Conservation (phyloP, 2,329 filamentous ascomycete species). For the Epichloe bromicola region DNA sequence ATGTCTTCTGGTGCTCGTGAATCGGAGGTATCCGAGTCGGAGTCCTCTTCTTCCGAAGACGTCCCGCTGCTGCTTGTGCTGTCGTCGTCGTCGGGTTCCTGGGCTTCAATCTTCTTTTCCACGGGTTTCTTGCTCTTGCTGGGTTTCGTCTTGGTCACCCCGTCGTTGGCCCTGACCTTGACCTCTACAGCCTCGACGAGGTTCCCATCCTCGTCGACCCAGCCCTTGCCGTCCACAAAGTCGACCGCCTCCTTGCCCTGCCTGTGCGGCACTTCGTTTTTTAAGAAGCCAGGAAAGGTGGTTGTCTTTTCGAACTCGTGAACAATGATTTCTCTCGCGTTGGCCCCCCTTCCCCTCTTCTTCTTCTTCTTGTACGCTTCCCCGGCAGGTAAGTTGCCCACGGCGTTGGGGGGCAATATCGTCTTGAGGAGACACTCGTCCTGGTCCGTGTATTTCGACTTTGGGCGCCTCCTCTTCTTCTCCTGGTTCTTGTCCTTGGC, state of each 20-base stretch:
- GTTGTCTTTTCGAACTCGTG: constrained; percentile 84
- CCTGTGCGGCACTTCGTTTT: constrained; percentile 26
- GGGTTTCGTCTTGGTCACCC: neutral
- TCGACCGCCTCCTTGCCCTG: constrained; percentile 32
- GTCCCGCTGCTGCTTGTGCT: constrained; percentile 28
- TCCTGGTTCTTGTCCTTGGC: constrained; percentile 36
- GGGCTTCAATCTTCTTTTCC: constrained; percentile 4
- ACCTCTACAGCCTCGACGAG: constrained; percentile 50
- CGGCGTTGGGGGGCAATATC: constrained; percentile 45
- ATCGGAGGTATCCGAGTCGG: constrained; percentile 19
- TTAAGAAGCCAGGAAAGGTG: constrained; percentile 73
- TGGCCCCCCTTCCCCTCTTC: neutral
- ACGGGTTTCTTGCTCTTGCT: constrained; percentile 13
- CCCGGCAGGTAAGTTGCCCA: constrained; percentile 28
- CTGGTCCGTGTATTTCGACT: constrained; percentile 69
- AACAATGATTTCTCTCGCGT: constrained; percentile 46
- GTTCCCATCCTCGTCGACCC: constrained; percentile 69
- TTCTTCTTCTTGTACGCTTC: constrained; percentile 43
- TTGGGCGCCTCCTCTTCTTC: constrained; percentile 44
- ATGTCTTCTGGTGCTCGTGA: constrained; percentile 6
- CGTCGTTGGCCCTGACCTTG: constrained; percentile 14
- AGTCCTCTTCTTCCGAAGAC: constrained; percentile 19
- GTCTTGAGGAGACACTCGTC: constrained; percentile 80
- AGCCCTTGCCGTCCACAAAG: constrained; percentile 76
- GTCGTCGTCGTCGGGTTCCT: constrained; percentile 13